Percentiles rank a stretch among this genome's conserved stretches.
These are phyloP conservation scores for Acorus gramineus DNA, from an alignment of 106 monocot species.

Conservation along the genomic window DNA sequence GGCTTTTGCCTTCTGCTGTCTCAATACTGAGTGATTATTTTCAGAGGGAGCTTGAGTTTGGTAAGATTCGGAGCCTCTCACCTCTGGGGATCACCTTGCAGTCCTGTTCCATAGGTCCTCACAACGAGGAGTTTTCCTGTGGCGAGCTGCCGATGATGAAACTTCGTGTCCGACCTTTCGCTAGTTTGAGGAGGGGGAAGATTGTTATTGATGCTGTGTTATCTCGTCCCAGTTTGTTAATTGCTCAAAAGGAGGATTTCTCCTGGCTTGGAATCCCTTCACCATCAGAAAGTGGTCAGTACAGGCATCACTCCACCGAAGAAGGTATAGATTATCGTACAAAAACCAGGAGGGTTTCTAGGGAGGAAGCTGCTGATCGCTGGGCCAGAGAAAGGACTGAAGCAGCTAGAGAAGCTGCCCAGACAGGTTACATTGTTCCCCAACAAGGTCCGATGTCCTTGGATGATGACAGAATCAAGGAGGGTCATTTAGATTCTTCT, in stretches of 20 bases:
- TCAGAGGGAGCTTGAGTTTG: constrained; percentile 74
- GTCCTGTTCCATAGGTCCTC: constrained; percentile 82
- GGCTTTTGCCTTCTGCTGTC: constrained; percentile 71
- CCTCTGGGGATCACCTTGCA: constrained; percentile 80
- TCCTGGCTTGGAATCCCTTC: constrained; percentile 91
- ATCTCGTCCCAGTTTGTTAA: constrained; percentile 54
- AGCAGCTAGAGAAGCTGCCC: constrained; percentile 61
- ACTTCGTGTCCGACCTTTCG: constrained; percentile 69
- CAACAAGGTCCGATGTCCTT: constrained; percentile 13
- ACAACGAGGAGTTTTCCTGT: constrained; percentile 85
- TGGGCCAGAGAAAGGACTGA: constrained; percentile 49
- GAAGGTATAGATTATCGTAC: constrained; percentile 95
- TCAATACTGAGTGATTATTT: constrained; percentile 68
- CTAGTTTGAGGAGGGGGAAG: constrained; percentile 83
- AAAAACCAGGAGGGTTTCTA: constrained; percentile 63
- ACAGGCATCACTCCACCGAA: constrained; percentile 46
- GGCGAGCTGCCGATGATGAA: constrained; percentile 67
- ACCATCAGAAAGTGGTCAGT: constrained; percentile 34
- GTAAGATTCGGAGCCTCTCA: constrained; percentile 70
- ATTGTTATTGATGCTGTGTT: constrained; percentile 87
- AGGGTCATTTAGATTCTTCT: constrained; percentile 9
- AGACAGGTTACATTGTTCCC: constrained; percentile 67
- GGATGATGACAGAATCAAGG: constrained; percentile 16
- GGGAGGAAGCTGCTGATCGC: constrained; percentile 39
- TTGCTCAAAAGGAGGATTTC: constrained; percentile 87